phyloP scores from a whole-genome alignment of 179 eudicot species.

The Spergularia azorica region DNA sequence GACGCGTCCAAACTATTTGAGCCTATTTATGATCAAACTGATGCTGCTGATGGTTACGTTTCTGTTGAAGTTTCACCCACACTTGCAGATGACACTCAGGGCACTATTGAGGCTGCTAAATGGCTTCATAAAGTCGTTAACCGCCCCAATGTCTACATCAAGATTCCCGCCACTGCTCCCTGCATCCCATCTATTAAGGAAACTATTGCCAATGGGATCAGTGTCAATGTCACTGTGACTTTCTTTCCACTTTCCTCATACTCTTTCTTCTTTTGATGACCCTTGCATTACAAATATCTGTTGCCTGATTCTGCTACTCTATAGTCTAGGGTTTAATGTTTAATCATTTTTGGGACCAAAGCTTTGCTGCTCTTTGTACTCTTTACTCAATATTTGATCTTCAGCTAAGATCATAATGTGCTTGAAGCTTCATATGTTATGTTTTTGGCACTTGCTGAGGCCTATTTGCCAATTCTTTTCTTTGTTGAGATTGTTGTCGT shows the following conservation, averaged over 20 bases:
- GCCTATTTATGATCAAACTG: constrained; percentile 79
- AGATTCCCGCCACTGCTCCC: constrained; percentile 94
- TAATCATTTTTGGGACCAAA: too few species aligned
- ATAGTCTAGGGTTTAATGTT: too few species aligned
- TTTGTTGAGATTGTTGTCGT: too few species aligned
- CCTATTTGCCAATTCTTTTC: too few species aligned
- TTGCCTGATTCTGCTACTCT: too few species aligned
- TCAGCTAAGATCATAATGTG: too few species aligned
- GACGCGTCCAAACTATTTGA: constrained; percentile 93
- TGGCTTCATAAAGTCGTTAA: constrained; percentile 82
- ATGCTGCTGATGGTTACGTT: constrained; percentile 90
- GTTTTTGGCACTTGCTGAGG: too few species aligned
- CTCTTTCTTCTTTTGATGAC: too few species aligned
- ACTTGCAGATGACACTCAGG: constrained; percentile 90
- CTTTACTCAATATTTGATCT: too few species aligned
- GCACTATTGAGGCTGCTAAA: constrained; percentile 91
- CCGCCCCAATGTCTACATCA: constrained; percentile 89
- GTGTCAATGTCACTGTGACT: constrained; percentile 97
- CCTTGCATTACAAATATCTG: too few species aligned
- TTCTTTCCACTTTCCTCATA: not conserved
- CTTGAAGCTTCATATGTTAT: too few species aligned
- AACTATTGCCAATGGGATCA: constrained; percentile 80
- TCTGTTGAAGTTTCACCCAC: constrained; percentile 97
- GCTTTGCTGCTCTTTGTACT: too few species aligned
- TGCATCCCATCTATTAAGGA: constrained; percentile 91